Evolutionary conservation across 2,329 filamentous ascomycete species (phyloP).

Genomic region (Karstenula rhodostoma): DNA sequence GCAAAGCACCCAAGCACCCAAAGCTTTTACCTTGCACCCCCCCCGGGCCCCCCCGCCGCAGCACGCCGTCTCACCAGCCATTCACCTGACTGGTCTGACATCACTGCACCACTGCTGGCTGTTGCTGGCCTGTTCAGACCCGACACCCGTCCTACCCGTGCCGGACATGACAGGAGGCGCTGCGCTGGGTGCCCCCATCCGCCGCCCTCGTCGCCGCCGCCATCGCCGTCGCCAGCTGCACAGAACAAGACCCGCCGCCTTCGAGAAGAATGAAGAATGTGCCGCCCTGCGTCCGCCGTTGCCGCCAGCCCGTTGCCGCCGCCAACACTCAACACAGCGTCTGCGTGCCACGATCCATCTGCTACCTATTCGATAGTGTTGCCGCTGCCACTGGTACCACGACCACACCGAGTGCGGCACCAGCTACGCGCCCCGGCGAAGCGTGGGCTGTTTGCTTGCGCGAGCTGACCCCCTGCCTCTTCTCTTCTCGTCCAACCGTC

Average conservation of each 20-base stretch:
- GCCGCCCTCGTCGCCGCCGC: neutral
- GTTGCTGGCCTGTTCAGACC: neutral
- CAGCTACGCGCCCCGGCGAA: conserved; percentile 25
- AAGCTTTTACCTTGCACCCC: neutral
- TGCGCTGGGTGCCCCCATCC: neutral
- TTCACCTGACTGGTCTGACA: conserved; percentile 18
- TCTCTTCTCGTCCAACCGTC: conserved; percentile 25
- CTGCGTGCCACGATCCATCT: neutral
- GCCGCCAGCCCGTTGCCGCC: neutral
- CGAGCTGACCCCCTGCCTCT: conserved; percentile 31
- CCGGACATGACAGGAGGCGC: conserved; percentile 5
- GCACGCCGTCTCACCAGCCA: conserved; percentile 16
- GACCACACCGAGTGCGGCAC: conserved; percentile 5
- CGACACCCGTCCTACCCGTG: conserved; percentile 15
- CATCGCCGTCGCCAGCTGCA: neutral
- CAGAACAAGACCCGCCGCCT: conserved; percentile 8
- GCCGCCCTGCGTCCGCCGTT: neutral
- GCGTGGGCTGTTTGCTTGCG: conserved; percentile 22
- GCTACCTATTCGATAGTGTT: conserved; percentile 13
- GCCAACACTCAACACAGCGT: neutral
- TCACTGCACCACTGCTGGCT: neutral
- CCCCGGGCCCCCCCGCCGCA: conserved; percentile 13
- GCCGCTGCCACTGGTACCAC: conserved; percentile 17
- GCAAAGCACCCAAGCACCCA: neutral
- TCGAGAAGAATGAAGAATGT: conserved; percentile 13